Base-by-base conservation (phyloP, 2,329 filamentous ascomycete species). In the Xylaria sp. region DNA sequence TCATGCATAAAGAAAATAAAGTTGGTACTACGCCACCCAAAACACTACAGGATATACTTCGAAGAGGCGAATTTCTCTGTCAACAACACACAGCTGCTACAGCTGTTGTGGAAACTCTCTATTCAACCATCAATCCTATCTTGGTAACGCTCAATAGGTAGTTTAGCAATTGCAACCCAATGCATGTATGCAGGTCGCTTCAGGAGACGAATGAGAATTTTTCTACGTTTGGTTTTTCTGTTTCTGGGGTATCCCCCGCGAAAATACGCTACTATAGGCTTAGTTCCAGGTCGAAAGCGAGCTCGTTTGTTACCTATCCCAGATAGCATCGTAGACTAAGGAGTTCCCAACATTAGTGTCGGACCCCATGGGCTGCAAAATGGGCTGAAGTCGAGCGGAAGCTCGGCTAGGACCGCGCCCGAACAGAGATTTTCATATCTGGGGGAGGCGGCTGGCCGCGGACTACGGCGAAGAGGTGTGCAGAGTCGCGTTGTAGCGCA, bases 391-490 rank as follows among this genome's bases (percentile, higher is more conserved):
- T 31, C 20, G 49, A 59, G 54, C 39, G 20, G 20, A 28, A 31
- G 41, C 52, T 66, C 67, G 63, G 67, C 58, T 62, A 54, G 63
- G 63, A 66, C 67, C 63, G 67, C 55, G 39, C 33, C 67, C 64
- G 64, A 31, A 36, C 9, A 64, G 31, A 67, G 33, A 56, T 67
- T 64, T 69, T 64, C 23, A 28, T 52, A 25, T 57, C 49, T 55
- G 46, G 59, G 59, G 56, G 33, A 31, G 33, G 31, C 23, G n/a
- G 36, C 54, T 23, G 48, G 23, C 18, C 33, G 39, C 57, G 66
- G 57, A 55, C 62, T 33, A 57, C 59, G 62, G 66, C 58, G 43
- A 54, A 15, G 31, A 58, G 60, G 39, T 39, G 60, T 18, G 15
- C 51, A 60, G 57, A 60, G 54, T 59, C 51, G 51, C 23, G 43